Evolutionary conservation across 2,329 filamentous ascomycete species (phyloP), one percentile per base, ranked within the genome.

Genomic region (Sclerotinia trifoliorum): DNA sequence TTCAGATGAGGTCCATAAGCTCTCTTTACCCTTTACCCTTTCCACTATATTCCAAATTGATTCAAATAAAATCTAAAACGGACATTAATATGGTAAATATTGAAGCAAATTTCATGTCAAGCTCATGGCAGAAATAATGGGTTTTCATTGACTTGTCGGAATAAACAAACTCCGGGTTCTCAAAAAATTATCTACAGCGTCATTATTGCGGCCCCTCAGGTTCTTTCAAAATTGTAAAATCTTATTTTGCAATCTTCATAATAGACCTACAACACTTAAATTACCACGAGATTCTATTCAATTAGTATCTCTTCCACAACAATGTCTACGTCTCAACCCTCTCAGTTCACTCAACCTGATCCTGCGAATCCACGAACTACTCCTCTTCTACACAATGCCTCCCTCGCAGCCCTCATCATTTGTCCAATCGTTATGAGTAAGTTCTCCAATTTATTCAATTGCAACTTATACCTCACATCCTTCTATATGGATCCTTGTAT

Each of bases 401-500:
- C 85, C 21, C 77, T 86, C 44, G 79, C 77, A 66, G 79, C 82
- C 60, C 76, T 85, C 39, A 74, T 89, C 26, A 75, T 81, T 60
- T 86, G 84, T 69, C 87, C 87, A 0, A 71, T 83, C 11, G 80
- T 89, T 63, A 82, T 83, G 60, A 13, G 58, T 61, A 49, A 24
- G 58, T 49, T 49, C 26, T 49, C 26, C 44, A 48, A 19, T 32
- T 4, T 4, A 19, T 24, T 35, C 44, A 24, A 35, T 48, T n/a
- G 29, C 26, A 49, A 49, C 6, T 35, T 21, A n/a, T 10, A 19
- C 21, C 17, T 48, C n/a, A 11, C 29, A 11, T 49, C 29, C 21
- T 24, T 13, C 15, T n/a, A 26, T 8, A n/a, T 35, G 29, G 21
- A 17, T 5, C 26, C 5, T 35, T 32, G 21, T 35, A 0, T 5